A percentile compares a stretch with the other conserved stretches of the same genome.
phyloP scores from a whole-genome alignment of 768 basidiomycete genomes.

The Hypholoma sublateritium region DNA sequence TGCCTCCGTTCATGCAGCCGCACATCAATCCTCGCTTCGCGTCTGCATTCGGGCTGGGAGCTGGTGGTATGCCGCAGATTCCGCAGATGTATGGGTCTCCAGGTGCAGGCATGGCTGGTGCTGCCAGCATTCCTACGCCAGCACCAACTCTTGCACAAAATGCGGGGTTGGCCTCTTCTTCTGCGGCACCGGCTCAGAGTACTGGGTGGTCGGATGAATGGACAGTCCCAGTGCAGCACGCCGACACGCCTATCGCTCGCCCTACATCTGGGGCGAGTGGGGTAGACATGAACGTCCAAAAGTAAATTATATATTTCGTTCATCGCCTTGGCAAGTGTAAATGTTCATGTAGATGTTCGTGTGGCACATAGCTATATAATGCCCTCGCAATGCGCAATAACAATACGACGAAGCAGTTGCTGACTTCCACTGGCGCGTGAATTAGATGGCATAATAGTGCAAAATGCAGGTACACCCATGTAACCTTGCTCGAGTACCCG shows the following conservation, averaged over 20 bases:
- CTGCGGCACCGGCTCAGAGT: too few relatives aligned
- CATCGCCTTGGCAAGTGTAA: neutral
- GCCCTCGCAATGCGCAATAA: too few relatives aligned
- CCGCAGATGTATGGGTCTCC: neutral
- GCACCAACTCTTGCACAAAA: neutral
- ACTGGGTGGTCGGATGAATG: neutral
- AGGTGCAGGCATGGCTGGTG: neutral
- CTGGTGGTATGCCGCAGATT: constrained; percentile 6
- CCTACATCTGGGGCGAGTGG: neutral
- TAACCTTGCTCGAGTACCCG: too few relatives aligned
- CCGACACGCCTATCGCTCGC: neutral
- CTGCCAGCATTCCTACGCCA: neutral
- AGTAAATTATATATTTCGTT: neutral
- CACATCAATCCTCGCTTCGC: constrained; percentile 86
- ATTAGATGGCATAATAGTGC: too few relatives aligned
- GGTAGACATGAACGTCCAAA: neutral
- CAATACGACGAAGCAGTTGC: too few relatives aligned
- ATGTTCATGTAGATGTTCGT: neutral
- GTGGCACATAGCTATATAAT: too few relatives aligned
- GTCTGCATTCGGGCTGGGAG: constrained; percentile 45
- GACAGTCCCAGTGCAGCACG: neutral
- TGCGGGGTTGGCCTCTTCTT: neutral
- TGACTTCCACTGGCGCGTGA: too few relatives aligned
- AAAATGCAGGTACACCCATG: too few relatives aligned
- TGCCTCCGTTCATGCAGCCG: constrained; percentile 55